phyloP scores from a whole-genome alignment of 2,329 filamentous ascomycete species.

The Nemania abortiva region DNA sequence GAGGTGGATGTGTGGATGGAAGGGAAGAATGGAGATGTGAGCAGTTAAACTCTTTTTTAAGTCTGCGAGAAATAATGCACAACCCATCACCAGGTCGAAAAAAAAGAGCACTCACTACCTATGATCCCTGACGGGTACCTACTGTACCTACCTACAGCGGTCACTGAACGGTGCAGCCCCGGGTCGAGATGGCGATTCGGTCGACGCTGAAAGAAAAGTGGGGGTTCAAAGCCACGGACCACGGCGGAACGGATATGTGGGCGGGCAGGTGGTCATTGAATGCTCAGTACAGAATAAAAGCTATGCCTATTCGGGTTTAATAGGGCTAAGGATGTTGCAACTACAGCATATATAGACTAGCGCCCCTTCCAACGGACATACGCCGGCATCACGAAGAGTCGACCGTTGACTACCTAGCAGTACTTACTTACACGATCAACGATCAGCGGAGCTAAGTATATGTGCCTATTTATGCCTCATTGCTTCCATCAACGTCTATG shows the following conservation, averaged over 20 bases:
- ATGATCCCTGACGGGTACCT: not conserved
- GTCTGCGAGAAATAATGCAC: conserved; percentile 13
- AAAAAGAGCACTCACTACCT: not conserved
- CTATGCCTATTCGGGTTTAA: not conserved
- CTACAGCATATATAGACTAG: not conserved
- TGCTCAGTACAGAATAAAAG: too few species aligned
- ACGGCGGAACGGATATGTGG: not conserved
- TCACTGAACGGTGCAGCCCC: not conserved
- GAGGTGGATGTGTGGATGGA: not conserved
- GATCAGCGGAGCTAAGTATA: too few species aligned
- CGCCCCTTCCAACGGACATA: not conserved
- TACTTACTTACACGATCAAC: too few species aligned
- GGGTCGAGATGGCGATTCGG: not conserved
- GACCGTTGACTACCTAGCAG: too few species aligned
- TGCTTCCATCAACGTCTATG: too few species aligned
- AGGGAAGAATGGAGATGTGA: not conserved
- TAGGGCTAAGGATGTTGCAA: not conserved
- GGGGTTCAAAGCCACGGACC: not conserved
- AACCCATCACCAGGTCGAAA: not conserved
- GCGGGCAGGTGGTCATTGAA: too few species aligned
- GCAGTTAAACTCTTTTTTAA: not conserved
- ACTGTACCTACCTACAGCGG: not conserved
- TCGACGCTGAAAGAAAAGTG: not conserved
- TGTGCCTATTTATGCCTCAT: too few species aligned
- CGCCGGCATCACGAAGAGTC: not conserved